Conservation (phyloP, 225 moss, liverwort and hornwort genomes). For the Sphagnum contortum region DNA sequence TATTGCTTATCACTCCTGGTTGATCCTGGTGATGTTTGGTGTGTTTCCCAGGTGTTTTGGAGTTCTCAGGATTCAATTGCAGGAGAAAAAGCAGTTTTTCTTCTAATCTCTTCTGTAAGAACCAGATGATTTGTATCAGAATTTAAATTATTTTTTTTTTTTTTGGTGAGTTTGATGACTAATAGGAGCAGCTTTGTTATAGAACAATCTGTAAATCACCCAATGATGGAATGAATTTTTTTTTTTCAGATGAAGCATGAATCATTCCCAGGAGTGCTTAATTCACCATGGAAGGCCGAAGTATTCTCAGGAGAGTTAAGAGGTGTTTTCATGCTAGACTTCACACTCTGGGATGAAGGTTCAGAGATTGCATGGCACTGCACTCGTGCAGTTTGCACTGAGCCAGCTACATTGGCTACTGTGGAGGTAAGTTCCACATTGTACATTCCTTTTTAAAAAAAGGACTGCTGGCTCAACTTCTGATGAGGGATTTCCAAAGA, state of each 20-base stretch:
- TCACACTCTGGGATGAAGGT: conserved; percentile 80
- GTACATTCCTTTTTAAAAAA: neutral
- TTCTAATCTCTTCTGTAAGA: conserved; percentile 58
- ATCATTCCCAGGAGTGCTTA: conserved; percentile 68
- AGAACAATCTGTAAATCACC: too few relatives aligned
- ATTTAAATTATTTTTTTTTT: too few relatives aligned
- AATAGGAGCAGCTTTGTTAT: too few relatives aligned
- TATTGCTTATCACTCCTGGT: neutral
- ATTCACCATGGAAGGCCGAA: conserved; percentile 78
- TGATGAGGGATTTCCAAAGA: too few relatives aligned
- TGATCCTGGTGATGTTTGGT: too few relatives aligned
- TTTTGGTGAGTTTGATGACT: too few relatives aligned
- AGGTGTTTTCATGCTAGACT: conserved; percentile 76
- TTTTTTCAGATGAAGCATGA: conserved; percentile 36
- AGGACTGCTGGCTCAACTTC: too few relatives aligned
- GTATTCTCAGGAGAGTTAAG: conserved; percentile 74
- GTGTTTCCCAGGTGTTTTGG: conserved; percentile 60
- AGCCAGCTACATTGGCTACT: conserved; percentile 63
- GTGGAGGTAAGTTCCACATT: conserved; percentile 50
- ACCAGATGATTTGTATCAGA: too few relatives aligned
- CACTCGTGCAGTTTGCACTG: conserved; percentile 50
- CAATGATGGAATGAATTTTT: too few relatives aligned
- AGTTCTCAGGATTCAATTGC: conserved; percentile 72
- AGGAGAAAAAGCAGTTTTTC: conserved; percentile 69
- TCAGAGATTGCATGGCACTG: conserved; percentile 88